Base-by-base conservation (phyloP, 495 filamentous ascomycete genomes). In the Neurospora tetrasperma region DNA sequence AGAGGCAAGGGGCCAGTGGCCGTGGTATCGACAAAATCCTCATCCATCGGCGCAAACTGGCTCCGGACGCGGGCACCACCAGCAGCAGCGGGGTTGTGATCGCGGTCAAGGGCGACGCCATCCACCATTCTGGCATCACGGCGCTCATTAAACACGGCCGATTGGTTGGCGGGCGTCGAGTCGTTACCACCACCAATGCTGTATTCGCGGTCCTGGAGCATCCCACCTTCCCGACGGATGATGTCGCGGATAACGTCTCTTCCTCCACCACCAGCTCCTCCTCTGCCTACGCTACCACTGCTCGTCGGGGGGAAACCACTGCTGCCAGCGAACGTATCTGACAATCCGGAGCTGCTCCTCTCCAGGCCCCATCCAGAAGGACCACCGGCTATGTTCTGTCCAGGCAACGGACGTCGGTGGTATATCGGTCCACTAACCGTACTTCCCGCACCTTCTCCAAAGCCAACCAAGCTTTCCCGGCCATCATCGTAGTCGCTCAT, bases 401-500 rank as follows among this genome's bases (percentile, higher is more conserved):
- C 48, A 31, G 78, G 82, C 16, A 80, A 75, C 41, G 80, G 82
- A 31, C 83, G 77, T n/a, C 84, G 81, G 59, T 84, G 84, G 76
- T 88, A 93, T 23, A 87, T 90, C n/a, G 91, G 91, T 8, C 91
- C 92, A 71, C 87, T 89, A 70, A 92, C 86, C 0, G 91, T 94
- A 76, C 90, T 94, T 71, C 90, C 90, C 14, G 94, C 93, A 9
- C 93, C 93, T 78, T 97, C 94, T 69, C 94, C 94, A 73, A 96
- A 96, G 0, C 89, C 94, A 10, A 96, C 94, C 39, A 97, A 83
- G 76, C 88, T 91, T 0, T 89, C 92, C 40, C 75, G 82, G 2
- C 83, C 84, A 75, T 94, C 92, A 66, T 66, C 54, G 2, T 66
- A 66, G 74, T 97, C 94, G 73, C 91, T 93, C 84, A 94, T 88